Evolutionary conservation across 257 asterid genomes (phyloP), one percentile per base, ranked within the genome.

Genomic region (Penstemon eatonii): DNA sequence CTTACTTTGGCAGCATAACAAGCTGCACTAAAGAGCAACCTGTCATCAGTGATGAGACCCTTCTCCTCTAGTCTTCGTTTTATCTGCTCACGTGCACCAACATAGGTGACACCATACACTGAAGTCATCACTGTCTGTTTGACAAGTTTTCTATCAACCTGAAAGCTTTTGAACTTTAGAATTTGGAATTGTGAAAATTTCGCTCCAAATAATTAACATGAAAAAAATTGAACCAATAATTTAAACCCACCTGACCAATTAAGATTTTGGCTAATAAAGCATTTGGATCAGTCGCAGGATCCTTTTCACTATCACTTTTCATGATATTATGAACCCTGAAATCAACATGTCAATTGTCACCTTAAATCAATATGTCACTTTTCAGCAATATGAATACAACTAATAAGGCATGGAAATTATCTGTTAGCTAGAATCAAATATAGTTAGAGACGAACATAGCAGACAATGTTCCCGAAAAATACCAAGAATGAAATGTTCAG

Each of bases 41-140:
- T 83, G 75, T 92, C 96, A 65, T 92, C 97, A 56, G 79, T 75
- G 55, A 92, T 92, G 69, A 83, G 81, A 71, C 96, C 96, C 79
- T 88, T 92, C 84, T 92, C 98, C 82, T 88, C 87, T 78, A 92
- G 74, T 79, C 96, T 80, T 82, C 89, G 77, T 72, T 88, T 88
- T 74, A 93, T 86, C 84, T 93, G 98, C 73, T 93, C 99, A 64
- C 97, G 91, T 51, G 99, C 99, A 55, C 99, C 99, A 69, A 88
- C 77, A 79, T 78, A 93, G n/a, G 98, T 93, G 71, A 93, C 98
- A 40, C 98, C 98, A 68, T 93, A 93, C 13, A 93, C 98, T 47
- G 98, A 90, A 67, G 98, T 93, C 98, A 93, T 93, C 75, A 93
- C 98, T 7, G 98, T 93, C 81, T 93, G 97, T 80, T 93, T 93